Conservation (phyloP, 2,329 filamentous ascomycete genomes). For the Alternaria gansuensis region DNA sequence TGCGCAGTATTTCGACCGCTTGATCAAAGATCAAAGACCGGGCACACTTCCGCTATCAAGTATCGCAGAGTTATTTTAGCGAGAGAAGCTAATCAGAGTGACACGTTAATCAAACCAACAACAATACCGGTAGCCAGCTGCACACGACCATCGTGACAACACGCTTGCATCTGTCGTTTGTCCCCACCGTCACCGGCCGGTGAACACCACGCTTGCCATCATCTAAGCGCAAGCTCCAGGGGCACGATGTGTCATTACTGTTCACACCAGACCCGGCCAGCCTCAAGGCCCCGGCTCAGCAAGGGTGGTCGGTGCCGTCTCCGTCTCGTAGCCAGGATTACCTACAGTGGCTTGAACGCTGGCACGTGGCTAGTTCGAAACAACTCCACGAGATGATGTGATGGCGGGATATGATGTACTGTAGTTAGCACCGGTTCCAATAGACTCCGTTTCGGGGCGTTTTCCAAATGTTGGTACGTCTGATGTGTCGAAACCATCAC, state of each 20-base stretch:
- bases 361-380: slow-evolving; percentile 1
- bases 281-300: slow-evolving; percentile 2
- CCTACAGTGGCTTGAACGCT: slow-evolving; percentile 5
- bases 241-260: slow-evolving; percentile 1
- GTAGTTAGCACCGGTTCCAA: slow-evolving; percentile 7
- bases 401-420: slow-evolving; percentile 1
- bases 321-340: slow-evolving; percentile 3
- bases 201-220: neutral
- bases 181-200: slow-evolving; percentile 15
- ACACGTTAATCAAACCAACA: neutral
- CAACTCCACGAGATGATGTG: neutral
- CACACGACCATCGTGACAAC: slow-evolving; percentile 15
- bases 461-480: slow-evolving; percentile 19
- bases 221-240: slow-evolving; percentile 1
- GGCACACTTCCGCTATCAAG: neutral
- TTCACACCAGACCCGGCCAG: slow-evolving; percentile 1
- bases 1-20: neutral
- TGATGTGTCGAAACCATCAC: slow-evolving; percentile 19
- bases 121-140: slow-evolving; percentile 4
- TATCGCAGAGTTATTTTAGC: neutral
- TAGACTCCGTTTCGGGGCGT: slow-evolving; percentile 8
- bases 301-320: neutral
- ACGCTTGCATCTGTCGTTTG: slow-evolving; percentile 12
- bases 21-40: neutral
- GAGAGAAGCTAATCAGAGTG: neutral